A percentile compares a stretch with the other conserved stretches of the same genome.
Conservation (phyloP, 805 yeast species). For the Yamadazyma olivae region DNA sequence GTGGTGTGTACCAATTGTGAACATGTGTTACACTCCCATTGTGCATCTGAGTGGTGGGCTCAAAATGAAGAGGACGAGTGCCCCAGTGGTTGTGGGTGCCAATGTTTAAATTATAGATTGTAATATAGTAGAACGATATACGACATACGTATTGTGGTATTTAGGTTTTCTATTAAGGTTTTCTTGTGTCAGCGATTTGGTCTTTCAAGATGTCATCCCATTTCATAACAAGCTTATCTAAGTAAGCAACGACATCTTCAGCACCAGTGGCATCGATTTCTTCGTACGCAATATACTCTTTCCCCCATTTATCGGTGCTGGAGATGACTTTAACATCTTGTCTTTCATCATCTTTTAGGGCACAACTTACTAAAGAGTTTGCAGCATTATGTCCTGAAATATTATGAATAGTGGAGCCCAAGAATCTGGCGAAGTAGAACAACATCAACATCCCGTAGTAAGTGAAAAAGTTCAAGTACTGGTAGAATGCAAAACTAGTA, state of each 20-base stretch:
- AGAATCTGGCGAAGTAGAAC: constrained; percentile 76
- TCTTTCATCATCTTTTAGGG: constrained; percentile 46
- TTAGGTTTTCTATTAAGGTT: constrained; percentile 12
- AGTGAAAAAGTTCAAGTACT: constrained; percentile 72
- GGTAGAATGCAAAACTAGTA: constrained; percentile 74
- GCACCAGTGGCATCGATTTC: constrained; percentile 64
- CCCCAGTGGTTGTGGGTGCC: constrained; percentile 85
- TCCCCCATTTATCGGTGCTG: constrained; percentile 62
- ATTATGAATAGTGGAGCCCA: constrained; percentile 88
- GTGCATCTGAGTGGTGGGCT: constrained; percentile 83
- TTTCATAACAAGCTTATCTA: constrained; percentile 52
- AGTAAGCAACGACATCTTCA: constrained; percentile 61
- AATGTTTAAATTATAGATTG: constrained; percentile 41
- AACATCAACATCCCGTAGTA: constrained; percentile 81
- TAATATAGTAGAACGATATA: background rate
- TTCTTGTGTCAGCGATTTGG: constrained; percentile 61
- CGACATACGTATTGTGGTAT: too few species aligned
- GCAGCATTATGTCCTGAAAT: constrained; percentile 89
- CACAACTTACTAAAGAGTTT: constrained; percentile 65
- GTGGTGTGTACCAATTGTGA: constrained; percentile 72
- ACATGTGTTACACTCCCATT: constrained; percentile 73
- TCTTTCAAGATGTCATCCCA: constrained; percentile 77
- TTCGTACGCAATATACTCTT: constrained; percentile 54
- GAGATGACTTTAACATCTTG: constrained; percentile 65
- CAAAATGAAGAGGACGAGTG: constrained; percentile 44